These are phyloP conservation scores for Trametes punicea DNA, from an alignment of 768 basidiomycete species.

Conservation along the genomic window DNA sequence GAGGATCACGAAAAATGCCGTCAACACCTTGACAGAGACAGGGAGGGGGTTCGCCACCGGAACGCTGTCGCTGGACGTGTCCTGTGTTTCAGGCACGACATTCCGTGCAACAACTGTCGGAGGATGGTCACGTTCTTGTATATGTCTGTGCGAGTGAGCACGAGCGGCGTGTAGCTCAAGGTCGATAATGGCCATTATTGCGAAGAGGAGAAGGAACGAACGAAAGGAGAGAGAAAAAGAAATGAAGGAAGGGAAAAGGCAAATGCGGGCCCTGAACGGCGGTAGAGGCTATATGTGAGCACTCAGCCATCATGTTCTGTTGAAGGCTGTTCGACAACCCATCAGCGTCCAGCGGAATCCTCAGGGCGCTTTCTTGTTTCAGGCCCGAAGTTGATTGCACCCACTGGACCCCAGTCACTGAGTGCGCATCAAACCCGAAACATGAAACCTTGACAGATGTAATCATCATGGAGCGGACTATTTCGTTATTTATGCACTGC, in stretches of 20 bases:
- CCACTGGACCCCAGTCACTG: conserved; percentile 13
- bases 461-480: not conserved
- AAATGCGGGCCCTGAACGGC: conserved; percentile 3
- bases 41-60: conserved; percentile 14
- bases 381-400: conserved; percentile 6
- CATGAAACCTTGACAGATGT: conserved; percentile 15
- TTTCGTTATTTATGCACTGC: not conserved
- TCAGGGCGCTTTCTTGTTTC: conserved; percentile 1
- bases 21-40: conserved; percentile 15
- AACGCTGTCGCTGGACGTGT: not conserved
- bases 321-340: conserved; percentile 16
- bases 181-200: conserved; percentile 18
- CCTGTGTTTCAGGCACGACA: not conserved
- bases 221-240: conserved; percentile 4
- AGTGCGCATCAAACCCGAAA: not conserved
- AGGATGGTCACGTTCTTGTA: not conserved
- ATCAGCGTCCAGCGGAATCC: conserved; percentile 7
- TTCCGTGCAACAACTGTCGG: not conserved
- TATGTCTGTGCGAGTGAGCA: not conserved
- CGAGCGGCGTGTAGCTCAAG: conserved; percentile 4
- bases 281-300: conserved; percentile 10
- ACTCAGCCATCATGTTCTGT: conserved; percentile 8
- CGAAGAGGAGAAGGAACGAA: conserved; percentile 10
- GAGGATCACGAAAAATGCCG: conserved; percentile 19
- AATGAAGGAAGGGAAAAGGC: conserved; percentile 14